Base-by-base conservation (phyloP, 2,329 filamentous ascomycete species). In the Claviceps capensis region DNA sequence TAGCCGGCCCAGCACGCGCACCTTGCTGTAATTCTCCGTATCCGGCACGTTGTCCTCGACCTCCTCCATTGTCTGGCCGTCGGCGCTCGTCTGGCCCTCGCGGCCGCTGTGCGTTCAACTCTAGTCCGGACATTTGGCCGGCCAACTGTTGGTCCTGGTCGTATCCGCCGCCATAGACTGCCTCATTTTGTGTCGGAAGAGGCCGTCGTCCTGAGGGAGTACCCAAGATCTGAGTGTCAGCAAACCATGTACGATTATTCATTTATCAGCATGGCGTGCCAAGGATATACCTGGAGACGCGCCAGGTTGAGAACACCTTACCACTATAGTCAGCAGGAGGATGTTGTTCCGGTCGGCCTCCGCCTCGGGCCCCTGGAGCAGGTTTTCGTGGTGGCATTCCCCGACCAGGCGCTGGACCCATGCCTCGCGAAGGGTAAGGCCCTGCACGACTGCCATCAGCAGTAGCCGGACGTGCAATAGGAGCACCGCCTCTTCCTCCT, bases 401-500 rank as follows among this genome's bases (percentile, higher is more conserved):
- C 34, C 68, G 62, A 38, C 63, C 62, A n/a, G 60, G 63, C 22
- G 57, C 60, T 16, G 61, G 60, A 11, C 57, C 56, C 52, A 62
- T 61, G 48, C 62, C 65, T 48, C 67, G 64, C 26, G 68, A 65
- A n/a, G 70, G 68, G 52, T 69, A 67, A 11, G 62, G 62, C 47
- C 65, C 68, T 17, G 64, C 61, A 43, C 64, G 66, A 30, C 64
- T 61, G 37, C 63, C 65, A 55, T 70, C 69, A 16, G 67, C 63
- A 42, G 67, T 67, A 43, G 66, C 66, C 47, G 70, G 65, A 49
- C 73, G 66, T 53, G 64, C 65, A 57, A 72, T 68, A 11, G 70
- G 69, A n/a, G 67, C 72, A 17, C 37, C 16, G 9, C 47, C 37
- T 42, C 47, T 16, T 49, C 47, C 37, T 30, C 72, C 71, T 60